Base-by-base conservation (phyloP, 1,284 basidiomycete species). In the Ceratobasidium theobromae region DNA sequence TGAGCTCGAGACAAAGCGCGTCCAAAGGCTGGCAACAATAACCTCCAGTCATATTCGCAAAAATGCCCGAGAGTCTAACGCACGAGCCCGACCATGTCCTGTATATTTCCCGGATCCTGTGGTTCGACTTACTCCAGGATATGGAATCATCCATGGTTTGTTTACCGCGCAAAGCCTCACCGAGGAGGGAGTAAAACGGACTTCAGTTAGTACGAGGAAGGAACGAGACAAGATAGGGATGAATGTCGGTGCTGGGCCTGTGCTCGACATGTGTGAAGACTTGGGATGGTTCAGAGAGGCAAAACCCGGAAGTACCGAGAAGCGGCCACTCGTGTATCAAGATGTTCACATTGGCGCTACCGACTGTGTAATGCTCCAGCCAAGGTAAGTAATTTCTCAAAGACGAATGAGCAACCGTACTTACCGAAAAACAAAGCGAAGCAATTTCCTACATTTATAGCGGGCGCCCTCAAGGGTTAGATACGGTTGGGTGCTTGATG, bases 241-340 rank as follows among this genome's bases (percentile, higher is more conserved):
- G 45, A 62, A 62, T 71, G 81, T 88, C 18, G 87, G 88, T 1
- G 74, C 82, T 6, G 91, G 90, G 0, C 88, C 88, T 4, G 71
- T 87, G 3, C 90, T 87, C 85, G 83, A 88, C 62, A 74, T 90
- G 35, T 75, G 83, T 45, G 88, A 92, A 72, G 91, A 93, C 71
- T 75, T 87, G 55, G 83, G 82, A 0, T 93, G 87, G 83, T 90
- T 80, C 74, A 90, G 88, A 72, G 90, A 92, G 73, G 79, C 82
- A 16, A 68, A 73, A 46, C n/a, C n/a, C n/a, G n/a, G n/a, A n/a
- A n/a, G n/a, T n/a, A n/a, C n/a, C n/a, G 76, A 73, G 45, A 78
- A 83, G 27, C 78, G 86, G 66, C 87, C 87, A 1, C 79, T 78
- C 66, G 88, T 88, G 2, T 80, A 88, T 72, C 67, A 74, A 38